Evolutionary conservation across 306 rosid genomes (phyloP), one percentile per base, ranked within the genome.

Genomic region (Acacia melanoxylon): DNA sequence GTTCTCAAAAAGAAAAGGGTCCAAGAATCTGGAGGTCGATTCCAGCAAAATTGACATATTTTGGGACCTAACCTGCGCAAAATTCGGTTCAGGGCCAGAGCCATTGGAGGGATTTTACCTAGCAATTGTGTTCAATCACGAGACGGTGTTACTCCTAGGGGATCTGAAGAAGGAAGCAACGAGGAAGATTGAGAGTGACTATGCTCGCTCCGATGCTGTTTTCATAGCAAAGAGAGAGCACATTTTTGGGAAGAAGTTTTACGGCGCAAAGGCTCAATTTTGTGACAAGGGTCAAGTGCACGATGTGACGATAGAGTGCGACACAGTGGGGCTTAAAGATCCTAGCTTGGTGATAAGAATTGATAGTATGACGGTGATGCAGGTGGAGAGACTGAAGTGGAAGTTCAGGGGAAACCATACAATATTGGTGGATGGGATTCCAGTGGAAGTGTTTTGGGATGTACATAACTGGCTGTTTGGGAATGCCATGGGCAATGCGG

Each of bases 381-480:
- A 90, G 85, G 92, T 94, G 79, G 93, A 91, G 92, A 62, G 92
- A 76, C 81, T 94, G 68, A 94, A 87, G 72, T 94, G 97, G 98
- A 94, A 94, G 75, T 94, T 94, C 83, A 75, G 97, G 29, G 98
- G 98, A 0, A 92, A 94, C 48, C 80, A 90, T 75, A 89, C 93
- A 22, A 90, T 94, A 86, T 59, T 89, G 81, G 93, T 94, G 65
- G 97, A 92, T 85, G 98, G 97, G 24, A 51, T 92, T 56, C 93
- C 91, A 1, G 91, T 94, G 51, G 87, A 92, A 85, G 97, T 94
- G 71, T 91, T 90, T 17, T 94, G 97, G 98, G 98, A 95, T 87
- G 98, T 93, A 24, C 95, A 93, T 86, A 86, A 91, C 80, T 95
- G 98, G 98, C 90, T 93, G 14, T 95, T 91, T 86, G 97, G 98